These are phyloP conservation scores for Kingdonia uniflora DNA, from an alignment of 164 flowering plant species.

Conservation along the genomic window DNA sequence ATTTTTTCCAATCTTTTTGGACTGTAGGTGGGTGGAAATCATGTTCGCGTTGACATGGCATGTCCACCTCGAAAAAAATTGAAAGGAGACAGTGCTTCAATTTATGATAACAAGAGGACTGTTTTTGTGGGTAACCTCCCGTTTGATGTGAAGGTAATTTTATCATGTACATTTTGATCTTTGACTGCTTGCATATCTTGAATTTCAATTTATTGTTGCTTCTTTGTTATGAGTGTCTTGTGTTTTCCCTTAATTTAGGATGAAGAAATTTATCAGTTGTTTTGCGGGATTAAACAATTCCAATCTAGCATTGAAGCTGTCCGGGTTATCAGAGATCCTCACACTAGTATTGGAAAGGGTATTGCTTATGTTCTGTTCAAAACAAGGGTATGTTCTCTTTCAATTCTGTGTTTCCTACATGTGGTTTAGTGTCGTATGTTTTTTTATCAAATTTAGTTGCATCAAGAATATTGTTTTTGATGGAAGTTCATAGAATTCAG, in stretches of 20 bases:
- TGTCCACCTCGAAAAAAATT: slow-evolving; percentile 94
- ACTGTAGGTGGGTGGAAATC: slow-evolving; percentile 75
- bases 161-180: too few species aligned
- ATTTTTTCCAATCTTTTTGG: slow-evolving; percentile 5
- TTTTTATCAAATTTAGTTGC: too few species aligned
- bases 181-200: background rate
- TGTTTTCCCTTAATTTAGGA: slow-evolving; percentile 37
- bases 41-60: slow-evolving; percentile 88
- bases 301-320: slow-evolving; percentile 73
- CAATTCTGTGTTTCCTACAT: background rate
- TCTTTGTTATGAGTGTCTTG: too few species aligned
- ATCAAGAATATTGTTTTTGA: too few species aligned
- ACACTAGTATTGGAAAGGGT: slow-evolving; percentile 74
- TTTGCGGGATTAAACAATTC: slow-evolving; percentile 44
- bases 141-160: slow-evolving; percentile 82
- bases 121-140: slow-evolving; percentile 95
- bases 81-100: slow-evolving; percentile 53
- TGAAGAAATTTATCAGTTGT: slow-evolving; percentile 84
- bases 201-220: too few species aligned
- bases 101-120: slow-evolving; percentile 80
- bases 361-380: slow-evolving; percentile 86
- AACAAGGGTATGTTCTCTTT: slow-evolving; percentile 57
- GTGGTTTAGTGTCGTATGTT: too few species aligned
- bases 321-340: slow-evolving; percentile 70
- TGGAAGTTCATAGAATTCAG: too few species aligned